These are phyloP conservation scores for Tylopilus vinaceipallidus DNA, from an alignment of 768 basidiomycete species.

Conservation along the genomic window DNA sequence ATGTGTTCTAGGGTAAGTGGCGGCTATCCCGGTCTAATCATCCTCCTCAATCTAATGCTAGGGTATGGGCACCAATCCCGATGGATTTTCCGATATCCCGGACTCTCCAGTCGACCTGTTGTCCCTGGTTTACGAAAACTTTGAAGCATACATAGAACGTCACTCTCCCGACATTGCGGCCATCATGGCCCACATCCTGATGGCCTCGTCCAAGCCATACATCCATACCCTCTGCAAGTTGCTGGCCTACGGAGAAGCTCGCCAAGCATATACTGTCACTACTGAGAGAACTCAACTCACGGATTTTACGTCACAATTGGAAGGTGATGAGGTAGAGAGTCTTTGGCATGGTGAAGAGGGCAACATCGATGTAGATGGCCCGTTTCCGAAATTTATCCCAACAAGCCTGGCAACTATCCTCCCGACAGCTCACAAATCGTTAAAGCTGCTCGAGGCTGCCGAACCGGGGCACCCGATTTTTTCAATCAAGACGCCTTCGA, in stretches of 20 bases:
- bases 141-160: slow-evolving; percentile 52
- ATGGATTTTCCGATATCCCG: slow-evolving; percentile 43
- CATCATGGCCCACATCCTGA: slow-evolving; percentile 66
- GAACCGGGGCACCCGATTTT: slow-evolving; percentile 63
- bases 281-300: slow-evolving; percentile 10
- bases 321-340: slow-evolving; percentile 36
- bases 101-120: slow-evolving; percentile 50
- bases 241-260: slow-evolving; percentile 46
- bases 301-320: slow-evolving; percentile 17
- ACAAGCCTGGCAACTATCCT: slow-evolving; percentile 48
- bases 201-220: slow-evolving; percentile 60
- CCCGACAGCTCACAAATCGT: slow-evolving; percentile 65
- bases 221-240: slow-evolving; percentile 55
- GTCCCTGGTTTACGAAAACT: slow-evolving; percentile 56
- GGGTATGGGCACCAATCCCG: slow-evolving; percentile 33
- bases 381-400: slow-evolving; percentile 67
- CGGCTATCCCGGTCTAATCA: background rate
- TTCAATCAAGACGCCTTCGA: slow-evolving; percentile 27
- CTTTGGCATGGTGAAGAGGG: slow-evolving; percentile 41
- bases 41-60: slow-evolving; percentile 15
- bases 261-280: slow-evolving; percentile 28
- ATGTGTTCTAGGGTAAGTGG: slow-evolving; percentile 59
- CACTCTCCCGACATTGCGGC: slow-evolving; percentile 53
- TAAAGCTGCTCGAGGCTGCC: slow-evolving; percentile 62
- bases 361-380: slow-evolving; percentile 37